Base-by-base conservation (phyloP, 768 basidiomycete species). In the Tricholoma matsutake region DNA sequence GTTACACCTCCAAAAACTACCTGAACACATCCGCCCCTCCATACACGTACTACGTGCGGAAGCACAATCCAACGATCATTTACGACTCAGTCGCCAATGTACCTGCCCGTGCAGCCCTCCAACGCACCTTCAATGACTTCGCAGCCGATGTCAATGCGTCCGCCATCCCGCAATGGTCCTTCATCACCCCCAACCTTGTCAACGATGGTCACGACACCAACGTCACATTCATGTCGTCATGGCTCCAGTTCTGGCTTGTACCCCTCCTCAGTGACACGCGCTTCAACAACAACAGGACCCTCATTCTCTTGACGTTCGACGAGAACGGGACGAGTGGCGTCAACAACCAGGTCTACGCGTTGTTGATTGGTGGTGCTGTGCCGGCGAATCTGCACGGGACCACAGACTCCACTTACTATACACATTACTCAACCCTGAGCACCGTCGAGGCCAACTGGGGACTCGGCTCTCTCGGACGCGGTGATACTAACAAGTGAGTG, bases 91-190 rank as follows among this genome's bases (percentile, higher is more conserved):
- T 87, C 31, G 76, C 80, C 3, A 68, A 70, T 31, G 76, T 78
- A 22, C 62, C 76, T 1, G 65, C 69, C 0, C 83, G 86, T 43
- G 71, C 75, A 11, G 63, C 66, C 9, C 78, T 79, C 18, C 76
- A 81, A 55, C 78, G 86, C 34, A 87, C 85, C 69, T 87, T 86
- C 68, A 87, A 86, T 59, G 78, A 87, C 68, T 85, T 88, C 63
- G 80, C 82, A 8, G 71, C 75, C 28, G 87, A 88, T 63, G 70
- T 86, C 14, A 77, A 76, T 22, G 78, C 78, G 8, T 69, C 78
- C 49, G 74, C 73, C 1, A 69, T 88, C 45, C 80, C 86, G 10
- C 86, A 87, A 58, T 88, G 85, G 83, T 63, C 76, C 8, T 87
- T 84, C 63, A 75, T 88, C 57, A 87, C 87, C 1, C 87, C 87